Evolutionary conservation across 257 asterid species (phyloP).

Genomic region (Petunia axillaris): DNA sequence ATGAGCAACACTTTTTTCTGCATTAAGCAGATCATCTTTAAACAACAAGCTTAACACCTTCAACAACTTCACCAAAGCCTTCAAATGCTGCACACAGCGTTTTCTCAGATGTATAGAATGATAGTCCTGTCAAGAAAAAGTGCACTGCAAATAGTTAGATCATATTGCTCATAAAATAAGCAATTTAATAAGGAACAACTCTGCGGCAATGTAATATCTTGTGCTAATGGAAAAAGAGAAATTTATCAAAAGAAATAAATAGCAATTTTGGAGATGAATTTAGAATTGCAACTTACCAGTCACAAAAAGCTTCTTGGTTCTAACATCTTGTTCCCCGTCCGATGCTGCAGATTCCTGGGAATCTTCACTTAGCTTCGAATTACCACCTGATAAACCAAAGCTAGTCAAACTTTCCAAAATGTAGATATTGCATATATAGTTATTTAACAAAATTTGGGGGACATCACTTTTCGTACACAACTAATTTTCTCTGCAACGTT

Average conservation of each 20-base stretch:
- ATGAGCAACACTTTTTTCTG: background rate
- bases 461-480: no score
- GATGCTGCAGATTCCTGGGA: conserved; percentile 46
- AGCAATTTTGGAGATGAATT: background rate
- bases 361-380: conserved; percentile 29
- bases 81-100: conserved; percentile 88
- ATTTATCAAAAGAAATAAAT: background rate
- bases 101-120: conserved; percentile 93
- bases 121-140: conserved; percentile 62
- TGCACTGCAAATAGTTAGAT: conserved; percentile 19
- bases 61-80: conserved; percentile 81
- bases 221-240: background rate
- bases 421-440: background rate
- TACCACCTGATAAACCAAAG: conserved; percentile 42
- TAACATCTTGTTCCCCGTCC: conserved; percentile 47
- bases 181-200: background rate
- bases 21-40: background rate
- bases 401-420: background rate
- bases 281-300: conserved; percentile 60
- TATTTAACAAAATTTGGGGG: background rate
- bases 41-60: conserved; percentile 48
- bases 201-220: background rate
- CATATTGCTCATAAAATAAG: background rate
- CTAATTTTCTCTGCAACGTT: no score
- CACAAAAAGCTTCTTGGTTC: conserved; percentile 89